phyloP scores from a whole-genome alignment of 2,329 filamentous ascomycete species.

The Colletotrichum cuscutae region DNA sequence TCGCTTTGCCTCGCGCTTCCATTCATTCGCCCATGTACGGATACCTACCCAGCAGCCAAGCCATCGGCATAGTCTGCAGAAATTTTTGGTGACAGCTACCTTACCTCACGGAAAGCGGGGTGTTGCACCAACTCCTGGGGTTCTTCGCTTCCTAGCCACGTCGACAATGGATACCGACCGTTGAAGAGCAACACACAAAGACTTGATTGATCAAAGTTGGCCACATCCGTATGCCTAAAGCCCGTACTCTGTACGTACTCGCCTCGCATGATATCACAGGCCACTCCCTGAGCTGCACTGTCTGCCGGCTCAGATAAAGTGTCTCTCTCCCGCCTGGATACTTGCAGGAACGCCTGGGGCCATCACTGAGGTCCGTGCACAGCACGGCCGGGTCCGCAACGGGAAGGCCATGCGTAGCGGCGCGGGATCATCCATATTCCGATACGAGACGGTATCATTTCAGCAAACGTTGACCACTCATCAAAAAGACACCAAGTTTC shows the following conservation, averaged over 20 bases:
- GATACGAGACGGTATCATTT: background rate
- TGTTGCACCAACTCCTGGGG: background rate
- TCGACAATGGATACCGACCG: background rate
- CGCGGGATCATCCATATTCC: slow-evolving; percentile 26
- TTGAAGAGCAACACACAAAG: background rate
- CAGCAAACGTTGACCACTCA: background rate
- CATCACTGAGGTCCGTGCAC: background rate
- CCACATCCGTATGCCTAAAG: background rate
- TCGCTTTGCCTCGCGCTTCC: background rate
- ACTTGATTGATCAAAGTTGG: background rate
- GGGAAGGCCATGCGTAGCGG: background rate
- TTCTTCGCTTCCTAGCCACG: background rate
- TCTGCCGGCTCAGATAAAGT: background rate
- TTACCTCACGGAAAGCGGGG: slow-evolving; percentile 3
- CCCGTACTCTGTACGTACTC: background rate
- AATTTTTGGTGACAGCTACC: background rate
- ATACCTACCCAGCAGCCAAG: background rate
- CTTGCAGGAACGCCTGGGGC: slow-evolving; percentile 3
- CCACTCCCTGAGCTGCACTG: background rate
- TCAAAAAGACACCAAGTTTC: background rate
- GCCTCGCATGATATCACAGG: background rate
- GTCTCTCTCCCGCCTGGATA: background rate
- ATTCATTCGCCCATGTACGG: background rate
- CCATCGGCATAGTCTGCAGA: background rate
- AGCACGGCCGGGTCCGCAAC: background rate